Conservation (phyloP, 495 filamentous ascomycete genomes). For the Xylaria intraflava region DNA sequence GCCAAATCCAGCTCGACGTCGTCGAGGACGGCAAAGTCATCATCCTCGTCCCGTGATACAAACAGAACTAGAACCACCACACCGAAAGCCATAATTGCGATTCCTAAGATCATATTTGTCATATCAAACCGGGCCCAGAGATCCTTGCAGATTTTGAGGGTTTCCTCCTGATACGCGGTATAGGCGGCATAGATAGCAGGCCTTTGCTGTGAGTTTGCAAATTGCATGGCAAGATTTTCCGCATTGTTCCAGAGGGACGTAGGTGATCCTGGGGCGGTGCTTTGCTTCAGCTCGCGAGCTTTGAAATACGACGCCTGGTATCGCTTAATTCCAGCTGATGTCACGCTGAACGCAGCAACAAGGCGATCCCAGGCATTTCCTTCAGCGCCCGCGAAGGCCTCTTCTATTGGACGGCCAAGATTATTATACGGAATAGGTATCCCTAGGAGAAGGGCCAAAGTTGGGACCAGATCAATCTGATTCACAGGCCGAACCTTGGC, state of each 20-base stretch:
- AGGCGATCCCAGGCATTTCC: slow-evolving; percentile 69
- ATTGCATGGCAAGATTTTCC: slow-evolving; percentile 29
- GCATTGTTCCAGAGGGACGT: slow-evolving; percentile 50
- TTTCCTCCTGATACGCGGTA: slow-evolving; percentile 67
- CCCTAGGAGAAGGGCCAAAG: slow-evolving; percentile 76
- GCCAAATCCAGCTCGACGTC: slow-evolving; percentile 39
- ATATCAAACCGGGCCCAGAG: slow-evolving; percentile 92
- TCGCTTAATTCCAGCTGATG: slow-evolving; percentile 79
- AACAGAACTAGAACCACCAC: slow-evolving; percentile 64
- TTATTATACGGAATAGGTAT: slow-evolving; percentile 96
- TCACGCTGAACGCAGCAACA: slow-evolving; percentile 63
- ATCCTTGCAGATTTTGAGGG: slow-evolving; percentile 68
- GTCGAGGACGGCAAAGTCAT: slow-evolving; percentile 37
- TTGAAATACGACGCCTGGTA: slow-evolving; percentile 63
- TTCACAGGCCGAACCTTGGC: slow-evolving; percentile 78
- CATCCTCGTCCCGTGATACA: slow-evolving; percentile 46
- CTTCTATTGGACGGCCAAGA: slow-evolving; percentile 88
- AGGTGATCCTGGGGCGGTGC: slow-evolving; percentile 47
- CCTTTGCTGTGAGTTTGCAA: slow-evolving; percentile 29
- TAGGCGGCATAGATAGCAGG: slow-evolving; percentile 50
- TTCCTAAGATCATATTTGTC: slow-evolving; percentile 72
- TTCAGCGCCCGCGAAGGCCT: slow-evolving; percentile 70
- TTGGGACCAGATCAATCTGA: slow-evolving; percentile 95
- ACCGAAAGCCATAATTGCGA: slow-evolving; percentile 60
- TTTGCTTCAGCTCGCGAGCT: slow-evolving; percentile 57